Percentiles rank a stretch among this genome's conserved stretches.
These are phyloP conservation scores for Rhizopogon rudus DNA, from an alignment of 768 basidiomycete species.

Conservation along the genomic window DNA sequence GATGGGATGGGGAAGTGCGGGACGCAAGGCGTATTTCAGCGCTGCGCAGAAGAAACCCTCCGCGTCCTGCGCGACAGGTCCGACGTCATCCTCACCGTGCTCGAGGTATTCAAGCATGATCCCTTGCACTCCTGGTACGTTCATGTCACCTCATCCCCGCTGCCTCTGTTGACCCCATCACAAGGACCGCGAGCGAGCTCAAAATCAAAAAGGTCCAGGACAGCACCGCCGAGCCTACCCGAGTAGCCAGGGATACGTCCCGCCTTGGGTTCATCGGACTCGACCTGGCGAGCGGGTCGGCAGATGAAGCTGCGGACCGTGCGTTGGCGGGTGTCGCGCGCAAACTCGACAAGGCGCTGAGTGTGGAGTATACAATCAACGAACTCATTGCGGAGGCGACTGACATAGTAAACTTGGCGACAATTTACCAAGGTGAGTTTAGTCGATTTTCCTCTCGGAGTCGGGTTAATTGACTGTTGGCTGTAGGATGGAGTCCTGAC, in stretches of 20 bases:
- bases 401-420: constrained; percentile 66
- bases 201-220: constrained; percentile 66
- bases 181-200: constrained; percentile 73
- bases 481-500: constrained; percentile 40
- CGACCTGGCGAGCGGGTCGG: constrained; percentile 60
- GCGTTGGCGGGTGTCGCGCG: constrained; percentile 74
- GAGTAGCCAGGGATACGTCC: constrained; percentile 17
- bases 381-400: constrained; percentile 88
- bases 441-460: neutral
- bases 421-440: constrained; percentile 67
- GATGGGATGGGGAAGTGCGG: constrained; percentile 92
- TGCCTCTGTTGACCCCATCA: neutral
- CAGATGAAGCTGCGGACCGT: constrained; percentile 86
- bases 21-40: constrained; percentile 90
- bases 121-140: constrained; percentile 88
- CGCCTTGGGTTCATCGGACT: constrained; percentile 46
- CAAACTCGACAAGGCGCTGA: constrained; percentile 81
- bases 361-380: constrained; percentile 92
- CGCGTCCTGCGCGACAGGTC: constrained; percentile 84
- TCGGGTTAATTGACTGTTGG: neutral
- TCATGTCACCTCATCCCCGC: neutral
- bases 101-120: constrained; percentile 97
- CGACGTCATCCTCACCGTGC: constrained; percentile 86
- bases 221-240: constrained; percentile 23
- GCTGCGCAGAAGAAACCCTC: constrained; percentile 92